phyloP scores from a whole-genome alignment of 345 rosid genomes.

The Reutealis trisperma region DNA sequence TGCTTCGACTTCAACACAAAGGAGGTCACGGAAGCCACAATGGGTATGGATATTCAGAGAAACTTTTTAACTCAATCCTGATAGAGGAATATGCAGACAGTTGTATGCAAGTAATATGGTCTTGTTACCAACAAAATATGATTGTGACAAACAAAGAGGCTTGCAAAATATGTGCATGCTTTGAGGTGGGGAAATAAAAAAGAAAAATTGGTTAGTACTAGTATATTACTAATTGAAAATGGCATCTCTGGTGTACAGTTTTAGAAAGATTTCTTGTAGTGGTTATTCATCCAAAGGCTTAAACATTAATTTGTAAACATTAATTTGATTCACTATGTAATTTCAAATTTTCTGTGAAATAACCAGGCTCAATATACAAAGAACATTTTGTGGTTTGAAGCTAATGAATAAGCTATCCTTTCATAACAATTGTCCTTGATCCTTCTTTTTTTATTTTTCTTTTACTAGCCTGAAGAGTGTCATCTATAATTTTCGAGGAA shows the following conservation, averaged over 20 bases:
- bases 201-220: not conserved
- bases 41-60: slow-evolving; percentile 50
- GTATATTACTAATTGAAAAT: not conserved
- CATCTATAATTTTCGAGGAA: slow-evolving; percentile 69
- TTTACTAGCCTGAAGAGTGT: slow-evolving; percentile 54
- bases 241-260: not conserved
- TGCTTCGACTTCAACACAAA: slow-evolving; percentile 79
- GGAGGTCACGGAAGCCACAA: slow-evolving; percentile 88
- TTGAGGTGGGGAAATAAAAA: not conserved
- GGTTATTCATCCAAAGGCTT: not conserved
- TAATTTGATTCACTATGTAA: not conserved
- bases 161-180: not conserved
- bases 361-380: not conserved
- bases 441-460: not conserved
- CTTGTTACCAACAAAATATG: not conserved
- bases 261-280: not conserved
- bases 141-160: not conserved
- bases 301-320: too few relatives aligned
- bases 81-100: not conserved
- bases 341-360: not conserved
- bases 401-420: not conserved
- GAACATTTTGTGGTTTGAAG: not conserved
- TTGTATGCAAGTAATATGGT: not conserved
- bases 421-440: not conserved
- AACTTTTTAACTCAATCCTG: not conserved